These are phyloP conservation scores for Wickerhamomyces tratensis DNA, from an alignment of 805 yeast species.

Conservation along the genomic window DNA sequence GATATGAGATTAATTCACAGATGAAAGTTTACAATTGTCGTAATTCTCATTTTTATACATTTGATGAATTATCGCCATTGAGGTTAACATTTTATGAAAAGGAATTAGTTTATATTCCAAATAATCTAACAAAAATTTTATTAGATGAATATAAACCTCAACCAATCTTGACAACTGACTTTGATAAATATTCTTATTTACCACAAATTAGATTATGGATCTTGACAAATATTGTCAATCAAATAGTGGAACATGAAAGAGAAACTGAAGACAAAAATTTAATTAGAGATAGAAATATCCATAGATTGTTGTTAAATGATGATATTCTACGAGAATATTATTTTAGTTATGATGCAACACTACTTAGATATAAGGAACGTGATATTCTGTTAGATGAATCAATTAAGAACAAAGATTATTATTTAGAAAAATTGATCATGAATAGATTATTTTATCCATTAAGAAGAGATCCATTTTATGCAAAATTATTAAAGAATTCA, in stretches of 20 bases:
- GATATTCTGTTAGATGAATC: constrained; percentile 13
- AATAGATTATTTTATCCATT: constrained; percentile 2
- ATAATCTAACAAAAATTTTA: constrained; percentile 29
- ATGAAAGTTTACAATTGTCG: constrained; percentile 40
- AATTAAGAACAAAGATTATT: neutral
- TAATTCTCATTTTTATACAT: constrained; percentile 44
- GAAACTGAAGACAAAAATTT: constrained; percentile 16
- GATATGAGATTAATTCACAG: constrained; percentile 23
- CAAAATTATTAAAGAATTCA: too few relatives aligned
- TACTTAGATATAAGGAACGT: constrained; percentile 24
- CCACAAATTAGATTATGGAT: constrained; percentile 54
- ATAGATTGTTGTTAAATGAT: constrained; percentile 9
- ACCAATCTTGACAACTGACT: constrained; percentile 23
- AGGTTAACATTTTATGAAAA: constrained; percentile 45
- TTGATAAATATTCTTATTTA: constrained; percentile 33
- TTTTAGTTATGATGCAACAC: constrained; percentile 21
- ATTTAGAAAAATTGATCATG: constrained; percentile 4
- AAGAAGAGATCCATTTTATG: too few relatives aligned
- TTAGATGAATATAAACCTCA: constrained; percentile 38
- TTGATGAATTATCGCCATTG: constrained; percentile 34
- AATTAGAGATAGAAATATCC: constrained; percentile 1
- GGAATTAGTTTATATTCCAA: constrained; percentile 49
- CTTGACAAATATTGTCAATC: constrained; percentile 7
- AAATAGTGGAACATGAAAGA: neutral
- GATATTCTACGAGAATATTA: constrained; percentile 23